phyloP scores from a whole-genome alignment of 345 rosid species.

The Ailanthus altissimus region DNA sequence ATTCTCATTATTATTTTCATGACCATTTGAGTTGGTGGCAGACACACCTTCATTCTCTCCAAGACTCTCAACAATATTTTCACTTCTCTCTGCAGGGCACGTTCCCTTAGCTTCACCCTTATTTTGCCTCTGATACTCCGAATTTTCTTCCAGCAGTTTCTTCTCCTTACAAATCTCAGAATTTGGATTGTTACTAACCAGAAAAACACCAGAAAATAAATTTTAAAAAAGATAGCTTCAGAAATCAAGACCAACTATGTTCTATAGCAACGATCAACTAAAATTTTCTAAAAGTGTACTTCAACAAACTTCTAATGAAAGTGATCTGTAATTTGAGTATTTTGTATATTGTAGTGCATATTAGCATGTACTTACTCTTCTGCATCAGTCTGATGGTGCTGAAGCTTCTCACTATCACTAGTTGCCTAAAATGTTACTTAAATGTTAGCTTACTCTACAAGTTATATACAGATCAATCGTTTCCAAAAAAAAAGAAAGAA shows the following conservation, averaged over 20 bases:
- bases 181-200: background rate
- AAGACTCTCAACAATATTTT: too few species aligned
- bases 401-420: background rate
- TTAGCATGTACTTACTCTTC: background rate
- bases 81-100: too few species aligned
- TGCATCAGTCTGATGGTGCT: background rate
- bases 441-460: background rate
- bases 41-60: too few species aligned
- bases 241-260: too few species aligned
- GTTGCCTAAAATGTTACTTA: conserved; percentile 3
- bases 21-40: too few species aligned
- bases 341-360: too few species aligned
- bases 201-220: background rate
- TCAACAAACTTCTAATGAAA: too few species aligned
- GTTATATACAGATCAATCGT: background rate
- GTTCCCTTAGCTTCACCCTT: background rate
- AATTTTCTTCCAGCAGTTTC: background rate
- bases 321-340: too few species aligned
- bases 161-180: background rate
- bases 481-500: background rate
- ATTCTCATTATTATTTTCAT: too few species aligned
- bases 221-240: too few species aligned
- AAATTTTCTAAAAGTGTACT: too few species aligned
- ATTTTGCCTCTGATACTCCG: background rate
- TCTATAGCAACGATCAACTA: too few species aligned